Evolutionary conservation across 306 rosid species (phyloP), one percentile per base, ranked within the genome.

Genomic region (Rosa multiflora): DNA sequence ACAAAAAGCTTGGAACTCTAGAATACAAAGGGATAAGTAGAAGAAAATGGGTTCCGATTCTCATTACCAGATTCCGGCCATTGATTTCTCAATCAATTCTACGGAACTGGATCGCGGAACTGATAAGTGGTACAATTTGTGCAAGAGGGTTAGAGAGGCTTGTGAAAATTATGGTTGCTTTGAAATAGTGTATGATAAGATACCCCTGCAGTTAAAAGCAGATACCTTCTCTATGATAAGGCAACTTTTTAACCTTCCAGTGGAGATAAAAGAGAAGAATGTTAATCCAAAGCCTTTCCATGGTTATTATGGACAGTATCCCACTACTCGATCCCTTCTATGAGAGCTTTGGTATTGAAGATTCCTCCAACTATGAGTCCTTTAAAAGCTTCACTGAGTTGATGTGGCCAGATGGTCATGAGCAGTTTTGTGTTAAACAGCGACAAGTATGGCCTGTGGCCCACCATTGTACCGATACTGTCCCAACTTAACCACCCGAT

Each of bases 91-190:
- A 2, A 3, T 48, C 13, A 13, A 0, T 23, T 71, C 43, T 0
- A 7, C 2, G 23, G 56, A 14, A 71, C 18, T 71, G 43, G 77
- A 81, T 32, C 82, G 78, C 64, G 86, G 75, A 21, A 58, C 76
- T 21, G 82, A 82, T n/a, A 67, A 29, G 21, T 2, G 86, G 92
- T 70, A 66, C 39, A 49, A 6, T 9, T 52, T 83, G 84, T 70
- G 88, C 83, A 73, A 49, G 84, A 82, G 43, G 70, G 93, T 89
- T 56, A 72, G 71, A 75, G 93, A 89, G 78, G 85, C 90, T 23
- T 85, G 79, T 64, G 90, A 84, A 61, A 84, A 17, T 42, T 76
- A 85, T 1, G 90, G 75, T 23, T 71, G 59, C 35, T 71, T 71
- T 26, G 59, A 26, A 3, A 23, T 70, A 47, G 35, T 46, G 56